Evolutionary conservation across 768 basidiomycete genomes (phyloP).

Genomic region (Amylocystis lapponica): DNA sequence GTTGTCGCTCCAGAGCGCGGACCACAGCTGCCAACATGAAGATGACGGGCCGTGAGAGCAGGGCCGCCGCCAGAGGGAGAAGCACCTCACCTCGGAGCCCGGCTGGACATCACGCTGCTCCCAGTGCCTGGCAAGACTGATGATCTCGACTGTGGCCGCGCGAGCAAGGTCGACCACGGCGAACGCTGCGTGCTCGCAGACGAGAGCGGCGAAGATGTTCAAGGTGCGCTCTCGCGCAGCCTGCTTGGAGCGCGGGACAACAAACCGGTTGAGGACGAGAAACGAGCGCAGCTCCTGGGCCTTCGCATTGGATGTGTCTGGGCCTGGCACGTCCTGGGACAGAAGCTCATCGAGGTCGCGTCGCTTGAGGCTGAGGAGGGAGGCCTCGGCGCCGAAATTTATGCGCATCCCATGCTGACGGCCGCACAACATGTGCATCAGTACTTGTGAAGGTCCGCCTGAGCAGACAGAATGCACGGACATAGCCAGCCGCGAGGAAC

Average conservation of each 20-base stretch:
- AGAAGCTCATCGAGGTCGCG: neutral
- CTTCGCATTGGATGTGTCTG: neutral
- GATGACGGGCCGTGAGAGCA: no score
- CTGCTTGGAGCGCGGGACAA: neutral
- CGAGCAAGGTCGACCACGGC: neutral
- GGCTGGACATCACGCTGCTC: neutral
- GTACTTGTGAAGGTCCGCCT: no score
- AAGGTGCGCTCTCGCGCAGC: neutral
- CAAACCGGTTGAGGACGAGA: neutral
- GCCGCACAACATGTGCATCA: no score
- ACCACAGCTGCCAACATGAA: neutral
- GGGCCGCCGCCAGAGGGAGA: neutral
- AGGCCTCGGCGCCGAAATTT: neutral
- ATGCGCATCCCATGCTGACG: neutral
- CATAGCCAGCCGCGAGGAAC: neutral
- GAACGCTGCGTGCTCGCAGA: neutral
- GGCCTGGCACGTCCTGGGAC: neutral
- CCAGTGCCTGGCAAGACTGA: neutral
- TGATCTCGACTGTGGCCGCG: neutral
- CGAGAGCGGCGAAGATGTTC: conserved; percentile 1
- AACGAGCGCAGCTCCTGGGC: neutral
- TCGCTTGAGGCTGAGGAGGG: neutral
- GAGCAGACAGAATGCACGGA: no score
- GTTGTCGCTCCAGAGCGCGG: neutral
- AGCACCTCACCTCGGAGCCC: neutral